phyloP scores from a whole-genome alignment of 2,329 filamentous ascomycete genomes.

The Torrubiella hemipterigena region DNA sequence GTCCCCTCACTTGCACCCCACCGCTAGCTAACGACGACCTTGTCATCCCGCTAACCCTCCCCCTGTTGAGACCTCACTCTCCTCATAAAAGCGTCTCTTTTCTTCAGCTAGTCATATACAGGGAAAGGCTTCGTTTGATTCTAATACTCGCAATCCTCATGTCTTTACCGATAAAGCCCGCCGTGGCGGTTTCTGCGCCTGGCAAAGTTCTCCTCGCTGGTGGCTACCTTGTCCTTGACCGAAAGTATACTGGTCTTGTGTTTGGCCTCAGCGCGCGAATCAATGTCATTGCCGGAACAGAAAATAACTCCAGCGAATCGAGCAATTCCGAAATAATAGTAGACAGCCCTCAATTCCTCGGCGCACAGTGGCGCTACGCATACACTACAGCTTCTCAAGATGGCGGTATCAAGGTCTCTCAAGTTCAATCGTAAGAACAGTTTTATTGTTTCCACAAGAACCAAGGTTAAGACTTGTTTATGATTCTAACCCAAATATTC shows the following conservation, averaged over 20 bases:
- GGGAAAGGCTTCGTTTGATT: no score
- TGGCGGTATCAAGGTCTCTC: conserved; percentile 72
- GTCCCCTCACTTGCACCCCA: no score
- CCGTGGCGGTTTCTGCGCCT: conserved; percentile 72
- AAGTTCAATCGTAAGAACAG: conserved; percentile 58
- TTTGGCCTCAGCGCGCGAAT: conserved; percentile 57
- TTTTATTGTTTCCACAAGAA: conserved; percentile 15
- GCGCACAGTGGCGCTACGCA: conserved; percentile 80
- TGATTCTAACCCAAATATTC: conserved; percentile 4
- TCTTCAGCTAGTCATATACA: no score
- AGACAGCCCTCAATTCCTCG: conserved; percentile 79
- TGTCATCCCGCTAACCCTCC: no score
- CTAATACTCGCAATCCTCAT: no score
- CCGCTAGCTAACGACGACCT: no score
- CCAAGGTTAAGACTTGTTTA: no score
- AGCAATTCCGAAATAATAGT: conserved; percentile 66
- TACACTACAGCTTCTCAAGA: conserved; percentile 57
- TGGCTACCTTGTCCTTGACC: conserved; percentile 89
- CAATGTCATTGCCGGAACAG: conserved; percentile 48
- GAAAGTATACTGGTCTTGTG: conserved; percentile 66
- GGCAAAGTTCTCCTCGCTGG: conserved; percentile 93
- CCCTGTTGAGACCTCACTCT: no score
- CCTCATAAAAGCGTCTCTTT: no score
- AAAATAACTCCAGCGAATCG: conserved; percentile 49
- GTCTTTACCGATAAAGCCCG: no score